Evolutionary conservation across 2,329 filamentous ascomycete genomes (phyloP).

Genomic region (Epichloe uncinata): DNA sequence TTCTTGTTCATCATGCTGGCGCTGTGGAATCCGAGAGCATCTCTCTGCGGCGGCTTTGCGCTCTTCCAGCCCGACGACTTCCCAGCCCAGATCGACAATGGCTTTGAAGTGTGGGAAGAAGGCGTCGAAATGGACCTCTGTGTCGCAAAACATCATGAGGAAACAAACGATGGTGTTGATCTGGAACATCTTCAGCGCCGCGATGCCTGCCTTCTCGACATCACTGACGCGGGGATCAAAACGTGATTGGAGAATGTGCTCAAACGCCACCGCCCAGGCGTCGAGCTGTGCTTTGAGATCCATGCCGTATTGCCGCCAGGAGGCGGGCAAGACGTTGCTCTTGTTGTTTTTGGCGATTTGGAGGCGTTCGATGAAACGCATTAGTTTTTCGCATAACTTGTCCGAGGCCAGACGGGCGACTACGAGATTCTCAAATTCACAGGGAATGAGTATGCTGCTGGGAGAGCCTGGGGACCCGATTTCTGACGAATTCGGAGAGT

Average conservation of each 20-base stretch:
- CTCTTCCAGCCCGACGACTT: conserved; percentile 47
- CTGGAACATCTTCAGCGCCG: conserved; percentile 49
- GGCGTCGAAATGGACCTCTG: conserved; percentile 43
- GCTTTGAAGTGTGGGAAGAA: conserved; percentile 37
- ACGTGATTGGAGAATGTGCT: conserved; percentile 38
- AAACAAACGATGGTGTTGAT: conserved; percentile 45
- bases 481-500: conserved; percentile 21
- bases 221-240: conserved; percentile 33
- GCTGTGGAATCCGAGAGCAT: conserved; percentile 30
- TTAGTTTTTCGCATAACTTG: conserved; percentile 39
- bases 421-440: conserved; percentile 33
- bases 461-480: conserved; percentile 7
- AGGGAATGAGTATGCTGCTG: conserved; percentile 10
- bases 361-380: conserved; percentile 45
- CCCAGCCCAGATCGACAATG: conserved; percentile 43
- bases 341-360: conserved; percentile 33
- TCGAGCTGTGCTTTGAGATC: conserved; percentile 37
- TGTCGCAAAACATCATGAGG: conserved; percentile 46
- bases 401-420: conserved; percentile 47
- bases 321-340: conserved; percentile 37
- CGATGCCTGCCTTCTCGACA: conserved; percentile 46
- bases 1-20: conserved; percentile 23
- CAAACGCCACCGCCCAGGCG: conserved; percentile 43
- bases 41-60: conserved; percentile 31
- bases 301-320: conserved; percentile 32